phyloP scores from a whole-genome alignment of 2,329 filamentous ascomycete species.

The Arthrinium puccinioides region DNA sequence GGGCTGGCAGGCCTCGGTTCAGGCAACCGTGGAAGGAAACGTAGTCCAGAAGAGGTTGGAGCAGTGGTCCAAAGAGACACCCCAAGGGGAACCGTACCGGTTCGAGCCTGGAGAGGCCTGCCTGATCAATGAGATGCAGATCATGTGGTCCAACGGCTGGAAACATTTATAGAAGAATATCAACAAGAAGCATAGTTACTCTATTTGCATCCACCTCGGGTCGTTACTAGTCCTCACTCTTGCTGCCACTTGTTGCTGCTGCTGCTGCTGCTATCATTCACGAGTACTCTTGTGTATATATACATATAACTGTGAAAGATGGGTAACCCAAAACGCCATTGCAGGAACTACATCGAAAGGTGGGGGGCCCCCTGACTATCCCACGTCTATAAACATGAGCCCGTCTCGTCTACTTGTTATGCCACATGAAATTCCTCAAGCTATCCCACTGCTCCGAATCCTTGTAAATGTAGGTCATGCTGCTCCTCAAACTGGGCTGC shows the following conservation, averaged over 20 bases:
- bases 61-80: conserved; percentile 30
- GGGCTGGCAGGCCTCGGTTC: conserved; percentile 21
- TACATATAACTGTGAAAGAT: no score
- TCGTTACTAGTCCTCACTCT: no score
- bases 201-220: no score
- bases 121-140: conserved; percentile 53
- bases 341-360: no score
- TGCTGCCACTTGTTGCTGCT: no score
- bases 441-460: conserved; percentile 88
- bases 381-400: neutral
- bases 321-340: conserved; percentile 1
- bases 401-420: conserved; percentile 46
- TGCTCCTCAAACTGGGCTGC: conserved; percentile 83
- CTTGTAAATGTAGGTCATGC: conserved; percentile 95
- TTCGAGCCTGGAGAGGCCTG: conserved; percentile 40
- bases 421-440: conserved; percentile 74
- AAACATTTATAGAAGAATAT: conserved; percentile 38
- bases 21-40: conserved; percentile 26
- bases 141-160: conserved; percentile 52
- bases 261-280: no score
- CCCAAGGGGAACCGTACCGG: conserved; percentile 19
- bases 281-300: no score
- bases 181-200: conserved; percentile 4
- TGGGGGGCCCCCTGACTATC: neutral
- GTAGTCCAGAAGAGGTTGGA: conserved; percentile 32